These are phyloP conservation scores for Colletotrichum sp. DNA, from an alignment of 2,329 filamentous ascomycete genomes.

Conservation along the genomic window DNA sequence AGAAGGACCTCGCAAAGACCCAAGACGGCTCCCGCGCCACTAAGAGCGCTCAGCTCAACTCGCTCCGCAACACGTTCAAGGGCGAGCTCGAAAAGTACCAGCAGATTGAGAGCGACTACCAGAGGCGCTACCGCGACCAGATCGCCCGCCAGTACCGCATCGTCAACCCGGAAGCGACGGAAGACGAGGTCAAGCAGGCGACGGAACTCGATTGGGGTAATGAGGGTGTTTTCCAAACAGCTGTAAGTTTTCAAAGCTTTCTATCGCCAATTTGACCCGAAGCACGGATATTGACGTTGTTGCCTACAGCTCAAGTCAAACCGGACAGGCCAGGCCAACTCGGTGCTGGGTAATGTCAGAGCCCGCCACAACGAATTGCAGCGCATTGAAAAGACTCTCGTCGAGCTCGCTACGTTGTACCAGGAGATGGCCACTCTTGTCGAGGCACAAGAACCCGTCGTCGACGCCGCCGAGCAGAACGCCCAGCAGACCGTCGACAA, in stretches of 20 bases:
- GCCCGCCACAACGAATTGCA: slow-evolving; percentile 85
- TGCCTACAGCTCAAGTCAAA: slow-evolving; percentile 71
- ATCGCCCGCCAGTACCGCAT: slow-evolving; percentile 83
- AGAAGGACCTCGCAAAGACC: slow-evolving; percentile 72
- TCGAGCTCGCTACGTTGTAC: slow-evolving; percentile 74
- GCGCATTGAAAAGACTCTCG: slow-evolving; percentile 77
- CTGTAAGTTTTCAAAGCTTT: slow-evolving; percentile 58
- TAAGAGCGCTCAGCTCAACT: slow-evolving; percentile 73
- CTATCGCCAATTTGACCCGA: background rate
- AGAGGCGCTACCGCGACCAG: slow-evolving; percentile 75
- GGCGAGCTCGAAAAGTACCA: slow-evolving; percentile 74
- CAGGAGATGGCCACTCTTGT: slow-evolving; percentile 77
- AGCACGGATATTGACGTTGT: background rate
- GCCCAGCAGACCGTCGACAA: slow-evolving; percentile 70
- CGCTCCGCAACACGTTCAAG: slow-evolving; percentile 75
- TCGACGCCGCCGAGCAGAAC: slow-evolving; percentile 67
- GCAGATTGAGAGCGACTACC: slow-evolving; percentile 73
- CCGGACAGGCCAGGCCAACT: slow-evolving; percentile 74
- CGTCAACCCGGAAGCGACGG: slow-evolving; percentile 80
- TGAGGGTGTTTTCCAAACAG: slow-evolving; percentile 82
- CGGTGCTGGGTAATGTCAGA: slow-evolving; percentile 78
- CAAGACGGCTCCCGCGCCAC: slow-evolving; percentile 63
- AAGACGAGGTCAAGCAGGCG: slow-evolving; percentile 73
- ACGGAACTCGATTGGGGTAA: slow-evolving; percentile 75
- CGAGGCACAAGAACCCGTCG: slow-evolving; percentile 71